These are phyloP conservation scores for Nicotiana rustica DNA, from an alignment of 305 asterid genomes.

Conservation along the genomic window DNA sequence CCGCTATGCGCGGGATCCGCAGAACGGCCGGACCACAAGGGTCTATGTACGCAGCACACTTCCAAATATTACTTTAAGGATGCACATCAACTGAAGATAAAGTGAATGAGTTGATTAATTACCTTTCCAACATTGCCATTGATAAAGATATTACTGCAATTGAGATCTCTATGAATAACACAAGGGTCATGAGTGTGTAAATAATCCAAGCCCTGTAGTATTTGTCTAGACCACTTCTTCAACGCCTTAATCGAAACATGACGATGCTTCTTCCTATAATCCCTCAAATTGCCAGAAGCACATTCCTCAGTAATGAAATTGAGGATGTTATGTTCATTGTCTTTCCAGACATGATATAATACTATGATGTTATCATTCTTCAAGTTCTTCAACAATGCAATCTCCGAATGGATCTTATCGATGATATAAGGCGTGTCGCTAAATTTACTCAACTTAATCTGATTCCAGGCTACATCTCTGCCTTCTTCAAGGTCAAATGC, in stretches of 20 bases:
- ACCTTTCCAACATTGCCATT: conserved; percentile 43
- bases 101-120: neutral
- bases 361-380: conserved; percentile 43
- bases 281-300: conserved; percentile 40
- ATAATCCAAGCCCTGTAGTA: conserved; percentile 39
- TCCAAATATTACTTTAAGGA: neutral
- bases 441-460: conserved; percentile 39
- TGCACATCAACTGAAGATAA: neutral
- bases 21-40: no score
- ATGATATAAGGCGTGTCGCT: conserved; percentile 39
- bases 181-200: conserved; percentile 45
- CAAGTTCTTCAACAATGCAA: conserved; percentile 35
- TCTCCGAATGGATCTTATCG: conserved; percentile 36
- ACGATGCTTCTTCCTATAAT: conserved; percentile 42
- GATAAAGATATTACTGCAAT: conserved; percentile 45
- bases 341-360: conserved; percentile 41
- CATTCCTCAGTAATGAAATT: conserved; percentile 44
- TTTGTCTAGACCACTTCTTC: conserved; percentile 45
- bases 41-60: neutral
- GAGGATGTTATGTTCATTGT: conserved; percentile 35
- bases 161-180: conserved; percentile 44
- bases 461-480: conserved; percentile 48
- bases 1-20: no score
- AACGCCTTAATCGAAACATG: conserved; percentile 38
- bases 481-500: conserved; percentile 46